Evolutionary conservation across 2,329 filamentous ascomycete genomes (phyloP).

Genomic region (Paraconiothyrium sp.): DNA sequence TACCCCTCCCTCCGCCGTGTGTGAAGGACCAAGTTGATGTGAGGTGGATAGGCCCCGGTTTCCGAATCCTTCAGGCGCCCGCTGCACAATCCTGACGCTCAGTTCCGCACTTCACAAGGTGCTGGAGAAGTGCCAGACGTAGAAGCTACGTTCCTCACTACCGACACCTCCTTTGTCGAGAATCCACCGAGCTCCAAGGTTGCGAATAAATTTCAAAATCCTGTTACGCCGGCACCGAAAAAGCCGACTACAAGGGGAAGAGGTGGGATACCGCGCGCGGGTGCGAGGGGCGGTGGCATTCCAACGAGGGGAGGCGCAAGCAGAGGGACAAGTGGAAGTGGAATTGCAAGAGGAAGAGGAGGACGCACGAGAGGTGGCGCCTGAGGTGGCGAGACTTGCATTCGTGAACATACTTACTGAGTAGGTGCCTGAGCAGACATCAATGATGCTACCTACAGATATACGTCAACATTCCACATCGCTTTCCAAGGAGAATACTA

Average conservation of each 20-base stretch:
- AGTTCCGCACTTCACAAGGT: slow-evolving; percentile 34
- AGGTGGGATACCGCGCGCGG: slow-evolving; percentile 48
- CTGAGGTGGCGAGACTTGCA: background rate
- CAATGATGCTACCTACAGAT: too few relatives aligned
- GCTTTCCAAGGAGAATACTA: background rate
- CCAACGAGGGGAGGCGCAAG: slow-evolving; percentile 44
- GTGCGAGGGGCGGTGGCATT: slow-evolving; percentile 42
- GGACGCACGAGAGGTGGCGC: slow-evolving; percentile 32
- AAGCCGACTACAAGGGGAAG: slow-evolving; percentile 37
- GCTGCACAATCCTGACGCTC: slow-evolving; percentile 37
- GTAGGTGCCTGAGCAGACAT: background rate
- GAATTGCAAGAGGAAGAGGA: slow-evolving; percentile 50
- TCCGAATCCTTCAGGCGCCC: slow-evolving; percentile 76
- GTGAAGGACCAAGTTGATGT: background rate
- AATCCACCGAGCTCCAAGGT: slow-evolving; percentile 72
- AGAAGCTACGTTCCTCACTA: slow-evolving; percentile 93
- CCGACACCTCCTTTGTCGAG: slow-evolving; percentile 89
- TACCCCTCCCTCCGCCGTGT: background rate
- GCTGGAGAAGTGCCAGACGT: slow-evolving; percentile 48
- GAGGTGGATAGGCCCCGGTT: slow-evolving; percentile 73
- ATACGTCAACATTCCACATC: background rate
- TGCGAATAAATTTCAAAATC: slow-evolving; percentile 52
- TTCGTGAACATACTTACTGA: background rate
- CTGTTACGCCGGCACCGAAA: slow-evolving; percentile 44
- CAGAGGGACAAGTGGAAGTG: slow-evolving; percentile 47